Base-by-base conservation (phyloP, 2,329 filamentous ascomycete genomes). In the Zymoseptoria brevis region DNA sequence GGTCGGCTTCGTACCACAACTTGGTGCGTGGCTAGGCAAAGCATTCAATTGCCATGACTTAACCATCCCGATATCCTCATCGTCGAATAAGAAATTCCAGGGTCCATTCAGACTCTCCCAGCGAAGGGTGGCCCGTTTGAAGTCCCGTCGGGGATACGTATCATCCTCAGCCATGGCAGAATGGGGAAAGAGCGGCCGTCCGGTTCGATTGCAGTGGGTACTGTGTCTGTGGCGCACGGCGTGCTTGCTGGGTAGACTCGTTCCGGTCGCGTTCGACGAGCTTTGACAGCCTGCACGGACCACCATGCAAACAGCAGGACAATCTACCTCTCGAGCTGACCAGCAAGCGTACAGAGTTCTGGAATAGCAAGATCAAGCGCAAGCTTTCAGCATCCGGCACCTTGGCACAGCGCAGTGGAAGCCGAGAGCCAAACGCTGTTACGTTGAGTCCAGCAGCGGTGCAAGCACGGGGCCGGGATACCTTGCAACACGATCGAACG, bases 51-150 rank as follows among this genome's bases (percentile, higher is more conserved):
- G 80, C 84, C 85, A 88, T 50, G 72, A 67, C 24, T 79, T 69
- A 3, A 67, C 59, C 1, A 84, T 73, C 0, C 86, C 85, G 51
- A 77, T 69, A 66, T 88, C 84, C 54, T 80, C 75, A 66, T 88
- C 85, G 69, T 88, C 86, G 60, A 87, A 87, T 52, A 83, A 70
- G 66, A 87, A 84, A 58, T 79, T 76, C 85, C 86, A 88, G 5
- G 77, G 73, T 0, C 85, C 84, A 63, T 88, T 82, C 53, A 88
- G 79, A 1, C 81, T 81, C 49, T 75, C 71, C 85, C 85, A 88
- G 52, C 75, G 77, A 26, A 85, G 76, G 24, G 75, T 68, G 30
- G 74, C 72, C 57, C 84, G 83, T 57, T 80, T 69, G 70, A 87
- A 87, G 72, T 88, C 85, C 0, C 85, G 84, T 57, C 86, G 83